These are phyloP conservation scores for Arctium minus DNA, from an alignment of 129 eudicot species.

Conservation along the genomic window DNA sequence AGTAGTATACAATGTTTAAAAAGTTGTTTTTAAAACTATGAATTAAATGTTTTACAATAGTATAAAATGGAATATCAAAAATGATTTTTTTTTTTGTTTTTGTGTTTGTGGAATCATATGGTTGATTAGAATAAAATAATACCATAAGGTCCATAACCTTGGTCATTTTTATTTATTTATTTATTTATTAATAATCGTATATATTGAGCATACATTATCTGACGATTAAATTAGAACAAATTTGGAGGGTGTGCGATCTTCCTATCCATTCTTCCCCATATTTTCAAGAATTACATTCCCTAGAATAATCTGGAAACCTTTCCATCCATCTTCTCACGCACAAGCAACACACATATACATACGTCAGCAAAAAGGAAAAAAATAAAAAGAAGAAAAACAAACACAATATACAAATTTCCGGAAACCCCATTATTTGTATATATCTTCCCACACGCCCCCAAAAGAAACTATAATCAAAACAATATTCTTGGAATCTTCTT, in stretches of 20 bases:
- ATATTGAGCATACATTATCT: no score
- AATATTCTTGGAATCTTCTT: constrained; percentile 38
- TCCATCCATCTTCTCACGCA: constrained; percentile 8
- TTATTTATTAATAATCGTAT: no score
- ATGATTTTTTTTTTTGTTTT: no score
- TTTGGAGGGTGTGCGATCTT: background rate
- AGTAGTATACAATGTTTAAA: no score
- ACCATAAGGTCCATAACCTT: no score
- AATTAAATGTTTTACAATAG: no score
- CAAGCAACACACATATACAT: background rate
- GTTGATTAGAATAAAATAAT: background rate
- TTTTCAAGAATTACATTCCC: background rate
- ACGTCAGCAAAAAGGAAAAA: background rate
- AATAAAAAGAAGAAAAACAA: background rate
- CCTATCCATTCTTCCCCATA: constrained; percentile 2
- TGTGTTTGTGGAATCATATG: background rate
- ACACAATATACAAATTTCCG: background rate
- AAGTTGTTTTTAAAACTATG: no score
- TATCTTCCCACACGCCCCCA: background rate
- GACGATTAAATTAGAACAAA: background rate
- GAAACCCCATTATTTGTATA: background rate
- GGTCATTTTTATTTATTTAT: no score
- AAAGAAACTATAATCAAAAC: constrained; percentile 5
- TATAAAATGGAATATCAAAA: no score
- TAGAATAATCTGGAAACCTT: constrained; percentile 11